Evolutionary conservation across 768 basidiomycete species (phyloP), one percentile per base, ranked within the genome.

Genomic region (Mycena galericulata): DNA sequence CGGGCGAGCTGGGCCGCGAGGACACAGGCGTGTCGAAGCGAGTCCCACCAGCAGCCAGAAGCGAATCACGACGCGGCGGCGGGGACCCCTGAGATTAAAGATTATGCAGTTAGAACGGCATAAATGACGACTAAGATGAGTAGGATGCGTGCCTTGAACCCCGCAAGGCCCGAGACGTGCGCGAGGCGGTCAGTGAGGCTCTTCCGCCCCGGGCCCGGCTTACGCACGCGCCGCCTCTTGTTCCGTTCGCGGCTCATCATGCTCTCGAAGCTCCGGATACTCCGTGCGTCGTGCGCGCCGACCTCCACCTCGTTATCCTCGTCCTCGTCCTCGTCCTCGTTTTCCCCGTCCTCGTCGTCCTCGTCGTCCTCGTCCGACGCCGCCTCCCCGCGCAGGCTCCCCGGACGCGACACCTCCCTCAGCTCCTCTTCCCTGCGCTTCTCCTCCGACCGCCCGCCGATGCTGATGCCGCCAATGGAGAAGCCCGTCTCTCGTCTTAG

Each of bases 121-220:
- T n/a, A n/a, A n/a, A 68, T 50, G 32, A 58, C 46, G 14, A 24
- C 57, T 66, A 38, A 45, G 46, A 4, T 22, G 17, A 60, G 22
- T 45, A 51, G 43, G 59, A 50, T 15, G 47, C 72, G 29, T 32
- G 83, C 82, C 81, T 82, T 86, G 46, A 84, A 79, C 45, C 86
- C 82, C 56, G 86, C 81, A 65, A 85, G 82, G 73, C 86, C 90
- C 9, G 93, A 91, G 78, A 97, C 88, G 65, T 87, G 88, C 9
- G 95, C 93, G 73, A 98, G 78, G 40, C 96, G 85, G 79, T 96
- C 96, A 20, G 92, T 88, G 46, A 98, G 79, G 71, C 89, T 96
- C 78, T 90, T 91, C 62, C 95, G 80, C 45, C 81, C 34, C 65
- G 75, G 40, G 51, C 66, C 36, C 49, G 64, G 49, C 9, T 24